Base-by-base conservation (phyloP, 2,329 filamentous ascomycete genomes). In the Pseudogymnoascus sp. region DNA sequence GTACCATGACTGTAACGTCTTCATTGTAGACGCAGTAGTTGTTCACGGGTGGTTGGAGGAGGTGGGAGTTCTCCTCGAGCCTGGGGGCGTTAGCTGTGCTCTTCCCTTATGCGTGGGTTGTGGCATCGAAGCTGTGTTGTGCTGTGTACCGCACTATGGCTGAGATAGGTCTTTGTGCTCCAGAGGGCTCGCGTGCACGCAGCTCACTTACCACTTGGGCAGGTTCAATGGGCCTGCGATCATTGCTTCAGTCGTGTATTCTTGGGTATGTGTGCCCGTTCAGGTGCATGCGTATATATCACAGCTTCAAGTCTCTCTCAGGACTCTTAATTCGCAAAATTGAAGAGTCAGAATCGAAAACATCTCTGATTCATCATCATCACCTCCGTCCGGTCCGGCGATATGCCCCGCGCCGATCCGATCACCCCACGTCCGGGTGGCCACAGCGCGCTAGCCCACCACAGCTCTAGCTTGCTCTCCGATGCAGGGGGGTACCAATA, bases 1-100 rank as follows among this genome's bases (percentile, higher is more conserved):
- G 25, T 71, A 88, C 87, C 90, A 94, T 94, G 72, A 94, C 89
- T 42, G 88, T 92, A 64, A 93, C 84, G 71, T 84, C 84, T 62
- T 89, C 84, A 73, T 96, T 89, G 79, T 96, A 96, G 71, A 97
- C 91, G 78, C 92, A 97, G 80, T 94, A 95, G 79, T 97, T 97
- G 79, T 97, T 97, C 72, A 97, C 87, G 1, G 94, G 94, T 0
- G 94, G 94, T 74, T 96, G 86, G 63, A 97, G 85, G 65, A 97
- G 87, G 74, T 97, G 92, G 0, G 89, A 88, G 76, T 97, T 97
- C 74, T 92, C 85, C 71, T 91, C 83, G 41, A 99, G 87, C 93
- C 92, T 97, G 66, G 44, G 25, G 8, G 4, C 1, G 27, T 51
- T 31, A 51, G 44, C 13, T 31, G 25, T 31, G 44, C 41, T 25